These are phyloP conservation scores for Claviceps maximensis DNA, from an alignment of 2,329 filamentous ascomycete genomes.

Conservation along the genomic window DNA sequence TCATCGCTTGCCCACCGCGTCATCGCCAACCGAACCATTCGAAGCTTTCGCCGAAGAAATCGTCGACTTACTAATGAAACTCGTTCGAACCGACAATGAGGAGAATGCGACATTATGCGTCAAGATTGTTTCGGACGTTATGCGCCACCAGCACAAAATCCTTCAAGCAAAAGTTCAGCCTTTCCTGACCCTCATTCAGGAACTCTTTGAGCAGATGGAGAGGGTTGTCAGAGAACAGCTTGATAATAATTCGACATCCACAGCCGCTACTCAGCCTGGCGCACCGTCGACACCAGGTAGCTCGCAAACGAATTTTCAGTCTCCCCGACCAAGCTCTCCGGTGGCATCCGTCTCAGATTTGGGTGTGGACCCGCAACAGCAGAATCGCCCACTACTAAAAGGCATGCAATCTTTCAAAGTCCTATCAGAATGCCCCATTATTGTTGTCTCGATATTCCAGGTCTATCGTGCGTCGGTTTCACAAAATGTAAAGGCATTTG, in stretches of 20 bases:
- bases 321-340: slow-evolving; percentile 79
- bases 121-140: slow-evolving; percentile 94
- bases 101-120: slow-evolving; percentile 98
- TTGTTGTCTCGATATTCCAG: slow-evolving; percentile 96
- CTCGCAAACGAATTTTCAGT: slow-evolving; percentile 64
- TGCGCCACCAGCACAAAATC: slow-evolving; percentile 80
- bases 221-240: slow-evolving; percentile 91
- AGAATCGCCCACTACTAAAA: slow-evolving; percentile 67
- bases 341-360: slow-evolving; percentile 72
- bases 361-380: slow-evolving; percentile 66
- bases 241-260: slow-evolving; percentile 58
- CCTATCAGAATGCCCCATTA: slow-evolving; percentile 92
- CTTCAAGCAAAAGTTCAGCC: slow-evolving; percentile 68
- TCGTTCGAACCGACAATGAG: slow-evolving; percentile 89
- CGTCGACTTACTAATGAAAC: slow-evolving; percentile 76
- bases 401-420: slow-evolving; percentile 99
- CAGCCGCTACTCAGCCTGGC: slow-evolving; percentile 36
- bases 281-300: slow-evolving; percentile 55
- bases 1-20: slow-evolving; percentile 64
- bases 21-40: slow-evolving; percentile 62
- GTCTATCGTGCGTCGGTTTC: slow-evolving; percentile 70
- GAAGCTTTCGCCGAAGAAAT: slow-evolving; percentile 81
- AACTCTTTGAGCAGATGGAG: slow-evolving; percentile 92
- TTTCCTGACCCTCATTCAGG: slow-evolving; percentile 83
- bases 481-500: slow-evolving; percentile 80